These are phyloP conservation scores for Cyclocybe cylindracea DNA, from an alignment of 768 basidiomycete species.

Conservation along the genomic window DNA sequence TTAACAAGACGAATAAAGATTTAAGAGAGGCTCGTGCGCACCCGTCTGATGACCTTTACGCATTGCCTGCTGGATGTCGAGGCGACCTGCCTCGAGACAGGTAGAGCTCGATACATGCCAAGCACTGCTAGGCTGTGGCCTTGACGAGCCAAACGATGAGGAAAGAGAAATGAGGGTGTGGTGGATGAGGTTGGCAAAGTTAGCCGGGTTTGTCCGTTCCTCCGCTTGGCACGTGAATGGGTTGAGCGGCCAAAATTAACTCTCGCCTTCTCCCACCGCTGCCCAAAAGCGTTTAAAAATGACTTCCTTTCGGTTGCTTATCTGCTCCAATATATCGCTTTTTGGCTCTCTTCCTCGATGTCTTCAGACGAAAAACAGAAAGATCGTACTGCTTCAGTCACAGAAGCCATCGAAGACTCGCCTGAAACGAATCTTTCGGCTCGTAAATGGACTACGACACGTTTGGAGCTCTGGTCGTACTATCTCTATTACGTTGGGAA, in stretches of 20 bases:
- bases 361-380: background rate
- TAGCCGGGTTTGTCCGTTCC: conserved; percentile 40
- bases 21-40: conserved; percentile 32
- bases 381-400: background rate
- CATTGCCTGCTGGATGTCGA: conserved; percentile 45
- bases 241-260: background rate
- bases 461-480: conserved; percentile 57
- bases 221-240: conserved; percentile 18
- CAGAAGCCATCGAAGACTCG: background rate
- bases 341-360: background rate
- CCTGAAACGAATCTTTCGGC: background rate
- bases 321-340: background rate
- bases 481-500: conserved; percentile 69
- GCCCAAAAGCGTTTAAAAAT: conserved; percentile 2
- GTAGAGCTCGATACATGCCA: conserved; percentile 58
- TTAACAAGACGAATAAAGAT: conserved; percentile 5
- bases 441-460: conserved; percentile 40
- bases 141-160: conserved; percentile 14
- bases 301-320: conserved; percentile 2
- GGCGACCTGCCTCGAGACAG: conserved; percentile 54
- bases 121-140: conserved; percentile 21
- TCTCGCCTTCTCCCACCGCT: background rate
- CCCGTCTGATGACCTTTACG: conserved; percentile 59
- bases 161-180: conserved; percentile 9
- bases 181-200: conserved; percentile 19